These are phyloP conservation scores for Sonneratia caseolaris DNA, from an alignment of 345 rosid species.

Conservation along the genomic window DNA sequence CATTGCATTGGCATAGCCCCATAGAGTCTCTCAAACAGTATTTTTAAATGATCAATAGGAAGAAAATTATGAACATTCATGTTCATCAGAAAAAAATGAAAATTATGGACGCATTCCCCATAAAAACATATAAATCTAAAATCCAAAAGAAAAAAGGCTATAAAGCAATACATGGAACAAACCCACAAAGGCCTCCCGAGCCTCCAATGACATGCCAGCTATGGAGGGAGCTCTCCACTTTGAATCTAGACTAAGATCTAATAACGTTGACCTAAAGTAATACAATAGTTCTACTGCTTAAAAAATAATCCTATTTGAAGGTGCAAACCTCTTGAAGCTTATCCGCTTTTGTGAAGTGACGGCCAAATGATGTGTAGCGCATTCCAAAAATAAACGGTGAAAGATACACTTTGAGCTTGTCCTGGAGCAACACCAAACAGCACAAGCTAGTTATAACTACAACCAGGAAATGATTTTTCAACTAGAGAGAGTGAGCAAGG, in stretches of 20 bases:
- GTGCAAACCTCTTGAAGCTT: constrained; percentile 68
- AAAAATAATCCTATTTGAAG: not conserved
- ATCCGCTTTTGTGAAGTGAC: constrained; percentile 84
- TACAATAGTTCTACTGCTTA: not conserved
- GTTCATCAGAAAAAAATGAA: too few relatives aligned
- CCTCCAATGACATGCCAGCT: too few relatives aligned
- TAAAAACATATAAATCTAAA: not conserved
- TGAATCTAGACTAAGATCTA: too few relatives aligned
- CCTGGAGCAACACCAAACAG: constrained; percentile 35
- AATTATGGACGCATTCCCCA: too few relatives aligned
- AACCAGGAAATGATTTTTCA: not conserved
- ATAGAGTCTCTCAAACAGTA: not conserved
- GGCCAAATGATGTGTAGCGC: constrained; percentile 88
- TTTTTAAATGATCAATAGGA: not conserved
- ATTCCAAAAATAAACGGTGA: constrained; percentile 72
- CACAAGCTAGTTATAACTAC: constrained; percentile 4
- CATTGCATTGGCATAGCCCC: not conserved
- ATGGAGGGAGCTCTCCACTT: too few relatives aligned
- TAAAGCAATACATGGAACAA: not conserved
- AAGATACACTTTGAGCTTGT: constrained; percentile 68
- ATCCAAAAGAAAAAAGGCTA: too few relatives aligned
- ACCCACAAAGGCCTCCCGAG: too few relatives aligned
- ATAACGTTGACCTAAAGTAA: too few relatives aligned
- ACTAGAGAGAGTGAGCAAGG: not conserved
- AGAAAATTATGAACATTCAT: not conserved